These are phyloP conservation scores for Alnus glutinosa DNA, from an alignment of 306 rosid species.

Conservation along the genomic window DNA sequence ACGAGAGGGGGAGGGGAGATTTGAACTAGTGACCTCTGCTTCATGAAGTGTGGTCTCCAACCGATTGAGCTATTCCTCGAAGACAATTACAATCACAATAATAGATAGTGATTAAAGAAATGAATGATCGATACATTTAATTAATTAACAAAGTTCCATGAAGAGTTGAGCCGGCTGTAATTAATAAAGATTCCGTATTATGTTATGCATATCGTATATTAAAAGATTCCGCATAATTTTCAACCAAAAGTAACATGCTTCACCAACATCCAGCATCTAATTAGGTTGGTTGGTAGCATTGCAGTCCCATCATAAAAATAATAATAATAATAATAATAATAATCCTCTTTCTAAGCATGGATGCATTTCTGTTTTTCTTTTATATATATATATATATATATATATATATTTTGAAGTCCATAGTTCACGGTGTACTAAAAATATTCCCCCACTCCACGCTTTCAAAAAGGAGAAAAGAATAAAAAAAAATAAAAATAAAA, in stretches of 20 bases:
- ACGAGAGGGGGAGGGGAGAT: no score
- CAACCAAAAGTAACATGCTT: not conserved
- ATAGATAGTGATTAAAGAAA: not conserved
- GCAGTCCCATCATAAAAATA: no score
- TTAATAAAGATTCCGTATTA: not conserved
- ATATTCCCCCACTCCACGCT: no score
- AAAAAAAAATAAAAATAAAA: no score
- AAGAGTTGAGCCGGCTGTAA: conserved; percentile 20
- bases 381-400: no score
- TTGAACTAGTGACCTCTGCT: no score
- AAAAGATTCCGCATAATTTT: not conserved
- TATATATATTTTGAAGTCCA: not conserved
- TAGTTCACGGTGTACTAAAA: not conserved
- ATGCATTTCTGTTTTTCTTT: no score
- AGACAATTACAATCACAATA: not conserved
- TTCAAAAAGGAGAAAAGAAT: no score
- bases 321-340: no score
- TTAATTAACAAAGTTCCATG: conserved; percentile 12
- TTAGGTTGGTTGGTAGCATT: not conserved
- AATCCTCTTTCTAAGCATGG: no score
- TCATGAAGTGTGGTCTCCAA: no score
- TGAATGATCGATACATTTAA: not conserved
- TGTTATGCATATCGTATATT: not conserved
- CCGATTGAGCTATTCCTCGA: no score
- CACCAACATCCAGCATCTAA: not conserved